Evolutionary conservation across 2,329 filamentous ascomycete species (phyloP), one percentile per base, ranked within the genome.

Genomic region (Tolypocladium guangdongense): DNA sequence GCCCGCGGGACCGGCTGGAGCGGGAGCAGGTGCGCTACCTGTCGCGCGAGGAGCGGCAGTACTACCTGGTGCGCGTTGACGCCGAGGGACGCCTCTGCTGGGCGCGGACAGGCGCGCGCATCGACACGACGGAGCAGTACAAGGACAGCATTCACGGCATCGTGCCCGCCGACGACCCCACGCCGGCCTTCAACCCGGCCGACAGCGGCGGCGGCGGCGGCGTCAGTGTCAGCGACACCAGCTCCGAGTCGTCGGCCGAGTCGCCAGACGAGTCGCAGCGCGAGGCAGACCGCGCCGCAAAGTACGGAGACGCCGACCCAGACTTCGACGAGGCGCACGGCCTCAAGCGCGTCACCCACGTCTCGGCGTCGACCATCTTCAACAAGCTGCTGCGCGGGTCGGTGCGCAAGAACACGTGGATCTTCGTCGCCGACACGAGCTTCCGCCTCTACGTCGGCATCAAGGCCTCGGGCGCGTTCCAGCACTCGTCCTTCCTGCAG

Each of bases 361-460:
- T 90, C 3, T 87, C 81, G 6, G 81, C 86, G 1, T 81, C 85
- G 0, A 84, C 86, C 1, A 77, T 95, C 4, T 80, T 92, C 66
- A 89, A 93, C 67, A 86, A 87, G 58, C 75, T 95, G 7, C 76
- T 93, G 18, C 82, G 88, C 56, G 86, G 88, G 58, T 84, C 87
- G 0, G 87, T 90, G 39, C 87, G 84, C 67, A 90, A 90, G 57
- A 91, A 92, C 63, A 93, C 88, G 5, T 96, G 91, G 91, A 95
- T 96, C 58, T 96, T 95, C 62, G 90, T 91, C 8, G 86, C 87
- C 27, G 90, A 96, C 68, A 92, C 88, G 1, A 86, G 81, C 1
- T 93, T 91, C 66, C 82, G 88, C 1, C 75, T 96, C 0, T 96
- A 95, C 66, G 83, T 96, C 36, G 90, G 90, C 49, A 93, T 96